Evolutionary conservation across 1,284 basidiomycete genomes (phyloP).

Genomic region (Austroboletus novae-zelandiae): DNA sequence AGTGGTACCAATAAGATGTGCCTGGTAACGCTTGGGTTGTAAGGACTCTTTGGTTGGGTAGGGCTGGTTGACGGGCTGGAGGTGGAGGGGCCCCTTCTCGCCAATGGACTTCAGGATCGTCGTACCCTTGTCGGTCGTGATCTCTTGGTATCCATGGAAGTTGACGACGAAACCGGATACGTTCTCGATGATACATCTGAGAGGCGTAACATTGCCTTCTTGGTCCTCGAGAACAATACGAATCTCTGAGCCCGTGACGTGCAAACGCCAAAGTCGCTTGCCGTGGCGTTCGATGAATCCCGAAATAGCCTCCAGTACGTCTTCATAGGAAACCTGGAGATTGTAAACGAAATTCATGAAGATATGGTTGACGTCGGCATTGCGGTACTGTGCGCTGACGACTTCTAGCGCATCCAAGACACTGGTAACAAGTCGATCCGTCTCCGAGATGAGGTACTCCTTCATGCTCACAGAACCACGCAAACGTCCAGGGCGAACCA

Average conservation of each 20-base stretch:
- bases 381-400: constrained; percentile 81
- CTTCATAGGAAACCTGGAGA: constrained; percentile 92
- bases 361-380: constrained; percentile 94
- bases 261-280: constrained; percentile 96
- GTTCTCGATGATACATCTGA: constrained; percentile 98
- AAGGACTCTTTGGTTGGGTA: constrained; percentile 99
- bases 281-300: constrained; percentile 99
- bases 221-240: constrained; percentile 91
- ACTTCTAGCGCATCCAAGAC: constrained; percentile 95
- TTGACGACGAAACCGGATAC: constrained; percentile 99
- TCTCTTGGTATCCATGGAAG: constrained; percentile 99
- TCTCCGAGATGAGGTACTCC: constrained; percentile 97
- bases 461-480: constrained; percentile 90
- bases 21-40: constrained; percentile 98
- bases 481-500: constrained; percentile 94
- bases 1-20: constrained; percentile 97
- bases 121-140: constrained; percentile 91
- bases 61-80: constrained; percentile 88
- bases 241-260: constrained; percentile 97
- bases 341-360: constrained; percentile 99
- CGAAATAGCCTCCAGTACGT: constrained; percentile 92
- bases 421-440: constrained; percentile 93
- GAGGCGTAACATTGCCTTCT: constrained; percentile 91
- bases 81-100: constrained; percentile 88
- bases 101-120: constrained; percentile 96